These are phyloP conservation scores for Puya raimondii DNA, from an alignment of 176 grass and related monocot species.

Conservation along the genomic window DNA sequence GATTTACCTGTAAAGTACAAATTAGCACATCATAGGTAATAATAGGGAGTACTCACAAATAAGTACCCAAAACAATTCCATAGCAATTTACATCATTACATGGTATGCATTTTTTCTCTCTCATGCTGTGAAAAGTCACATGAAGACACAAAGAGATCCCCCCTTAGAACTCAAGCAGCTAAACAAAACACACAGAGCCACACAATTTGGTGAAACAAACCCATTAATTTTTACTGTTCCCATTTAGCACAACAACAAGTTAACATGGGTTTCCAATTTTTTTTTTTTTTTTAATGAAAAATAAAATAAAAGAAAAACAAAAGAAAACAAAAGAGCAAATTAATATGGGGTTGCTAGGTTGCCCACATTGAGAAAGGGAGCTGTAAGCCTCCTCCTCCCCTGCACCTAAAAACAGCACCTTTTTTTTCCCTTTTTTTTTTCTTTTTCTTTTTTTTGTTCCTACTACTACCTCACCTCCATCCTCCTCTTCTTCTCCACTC, in stretches of 20 bases:
- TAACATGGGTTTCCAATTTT: neutral
- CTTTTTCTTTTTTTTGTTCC: constrained; percentile 4
- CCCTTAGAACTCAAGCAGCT: constrained; percentile 15
- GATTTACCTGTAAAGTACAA: too few species aligned
- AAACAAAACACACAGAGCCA: constrained; percentile 4
- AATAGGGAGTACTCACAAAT: too few species aligned
- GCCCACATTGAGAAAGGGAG: constrained; percentile 25
- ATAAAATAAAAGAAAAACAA: too few species aligned
- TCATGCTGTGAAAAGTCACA: constrained; percentile 13
- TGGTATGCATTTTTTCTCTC: neutral
- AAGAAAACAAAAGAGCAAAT: neutral
- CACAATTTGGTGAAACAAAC: neutral
- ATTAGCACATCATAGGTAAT: too few species aligned
- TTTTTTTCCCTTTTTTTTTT: neutral
- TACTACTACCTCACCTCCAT: constrained; percentile 13
- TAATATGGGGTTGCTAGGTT: constrained; percentile 17
- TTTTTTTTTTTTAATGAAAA: neutral
- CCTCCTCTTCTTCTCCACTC: neutral
- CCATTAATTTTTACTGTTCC: constrained; percentile 14
- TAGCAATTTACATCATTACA: neutral
- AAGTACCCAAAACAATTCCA: too few species aligned
- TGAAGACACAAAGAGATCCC: constrained; percentile 14
- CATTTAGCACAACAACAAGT: constrained; percentile 11
- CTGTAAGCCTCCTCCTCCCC: constrained; percentile 18
- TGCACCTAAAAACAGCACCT: constrained; percentile 2